Evolutionary conservation across 805 yeast genomes (phyloP), one percentile per base, ranked within the genome.

Genomic region (Zygoascus biomembranicola): DNA sequence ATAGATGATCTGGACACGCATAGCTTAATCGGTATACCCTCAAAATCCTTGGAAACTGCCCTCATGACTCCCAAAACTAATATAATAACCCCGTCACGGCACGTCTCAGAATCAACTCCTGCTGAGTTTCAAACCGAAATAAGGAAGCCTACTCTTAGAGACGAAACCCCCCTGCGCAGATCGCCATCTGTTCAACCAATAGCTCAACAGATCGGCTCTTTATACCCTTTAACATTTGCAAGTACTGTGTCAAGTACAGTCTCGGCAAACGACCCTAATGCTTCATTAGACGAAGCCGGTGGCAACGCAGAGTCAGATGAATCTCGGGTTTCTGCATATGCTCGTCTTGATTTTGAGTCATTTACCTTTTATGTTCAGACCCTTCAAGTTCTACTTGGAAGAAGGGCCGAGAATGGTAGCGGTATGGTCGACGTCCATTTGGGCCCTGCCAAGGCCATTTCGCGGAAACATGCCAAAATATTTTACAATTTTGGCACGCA

Each of bases 281-380:
- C 14, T 31, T 20, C 14, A 16, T 11, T 41, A 10, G 26, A 42
- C 10, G 53, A 37, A 11, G 11, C 32, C 18, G n/a, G 32, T 5
- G 44, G 49, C 13, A 55, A 50, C 42, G 56, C 53, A 19, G 55
- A 50, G 16, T 32, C 57, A 10, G 60, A 57, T 28, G 60, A 62
- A 35, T 61, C 68, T 44, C 63, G 70, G 32, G 73, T 72, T 6
- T 69, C 72, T 10, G 77, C 77, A 26, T 73, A 74, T 48, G 77
- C 77, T 18, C 61, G 76, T 61, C 72, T 94, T 42, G 98, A 94
- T 66, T 94, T 94, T 67, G 96, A 87, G 55, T 81, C 87, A 58
- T 92, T 86, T 67, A 90, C 97, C 2, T 94, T 94, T 66, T 94
- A 92, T 62, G 97, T 94, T 10, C 99, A 94, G 70, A 94, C 99